A percentile compares a stretch with the other conserved stretches of the same genome.
These are phyloP conservation scores for Leptographium galeiforme DNA, from an alignment of 2,329 filamentous ascomycete species.

Conservation along the genomic window DNA sequence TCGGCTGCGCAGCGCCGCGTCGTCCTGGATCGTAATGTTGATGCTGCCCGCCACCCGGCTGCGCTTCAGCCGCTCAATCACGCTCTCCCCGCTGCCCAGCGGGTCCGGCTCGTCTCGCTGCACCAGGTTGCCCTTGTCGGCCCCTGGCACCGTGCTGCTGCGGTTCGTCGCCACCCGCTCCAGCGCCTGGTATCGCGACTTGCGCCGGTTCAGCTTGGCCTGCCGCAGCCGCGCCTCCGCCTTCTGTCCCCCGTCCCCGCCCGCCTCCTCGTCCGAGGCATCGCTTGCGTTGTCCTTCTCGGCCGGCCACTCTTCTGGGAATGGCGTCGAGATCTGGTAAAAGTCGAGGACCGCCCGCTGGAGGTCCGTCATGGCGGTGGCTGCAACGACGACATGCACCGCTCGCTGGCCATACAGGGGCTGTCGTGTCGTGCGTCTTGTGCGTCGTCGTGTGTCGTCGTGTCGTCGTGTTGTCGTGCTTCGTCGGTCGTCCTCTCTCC, in stretches of 20 bases:
- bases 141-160: slow-evolving; percentile 51
- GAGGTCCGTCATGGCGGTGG: slow-evolving; percentile 47
- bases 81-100: slow-evolving; percentile 74
- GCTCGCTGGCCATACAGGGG: not conserved
- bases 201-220: slow-evolving; percentile 43
- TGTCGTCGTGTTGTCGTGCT: no score
- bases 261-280: slow-evolving; percentile 47
- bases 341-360: slow-evolving; percentile 72
- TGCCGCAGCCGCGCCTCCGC: slow-evolving; percentile 31
- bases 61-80: slow-evolving; percentile 65
- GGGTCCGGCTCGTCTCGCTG: slow-evolving; percentile 90
- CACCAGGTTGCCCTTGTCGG: slow-evolving; percentile 53
- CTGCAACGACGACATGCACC: not conserved
- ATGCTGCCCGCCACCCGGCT: slow-evolving; percentile 48
- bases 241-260: slow-evolving; percentile 26
- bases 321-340: slow-evolving; percentile 71
- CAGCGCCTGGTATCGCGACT: slow-evolving; percentile 74
- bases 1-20: slow-evolving; percentile 67
- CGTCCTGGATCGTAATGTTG: slow-evolving; percentile 52
- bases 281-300: slow-evolving; percentile 57
- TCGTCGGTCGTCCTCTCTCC: no score
- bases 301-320: slow-evolving; percentile 73
- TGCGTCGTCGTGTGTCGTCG: not conserved
- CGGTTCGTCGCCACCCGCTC: slow-evolving; percentile 61
- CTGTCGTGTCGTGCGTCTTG: not conserved